These are phyloP conservation scores for Boletus eberwhitei DNA, from an alignment of 768 basidiomycete genomes.

Conservation along the genomic window DNA sequence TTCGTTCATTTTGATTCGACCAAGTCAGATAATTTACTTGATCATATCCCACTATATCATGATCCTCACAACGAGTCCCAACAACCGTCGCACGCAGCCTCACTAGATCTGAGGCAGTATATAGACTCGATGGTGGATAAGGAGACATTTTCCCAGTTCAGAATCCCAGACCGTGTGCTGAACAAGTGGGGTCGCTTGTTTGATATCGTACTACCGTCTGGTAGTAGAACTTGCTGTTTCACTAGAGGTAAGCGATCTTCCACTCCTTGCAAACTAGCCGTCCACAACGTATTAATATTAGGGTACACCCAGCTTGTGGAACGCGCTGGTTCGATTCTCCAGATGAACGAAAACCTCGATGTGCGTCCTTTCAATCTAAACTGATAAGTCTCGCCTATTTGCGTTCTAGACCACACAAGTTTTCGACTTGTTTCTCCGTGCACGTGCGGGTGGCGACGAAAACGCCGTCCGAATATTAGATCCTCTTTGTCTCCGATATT, in stretches of 20 bases:
- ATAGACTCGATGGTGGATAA: slow-evolving; percentile 10
- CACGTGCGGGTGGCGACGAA: slow-evolving; percentile 37
- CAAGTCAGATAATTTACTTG: slow-evolving; percentile 35
- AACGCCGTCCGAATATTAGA: slow-evolving; percentile 53
- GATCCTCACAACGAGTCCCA: slow-evolving; percentile 17
- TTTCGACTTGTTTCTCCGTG: slow-evolving; percentile 54
- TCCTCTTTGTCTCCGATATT: slow-evolving; percentile 67
- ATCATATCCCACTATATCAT: slow-evolving; percentile 52
- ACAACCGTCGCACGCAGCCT: background rate
- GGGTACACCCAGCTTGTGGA: slow-evolving; percentile 78
- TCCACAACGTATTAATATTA: slow-evolving; percentile 33
- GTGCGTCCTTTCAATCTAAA: slow-evolving; percentile 34
- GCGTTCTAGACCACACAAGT: slow-evolving; percentile 52
- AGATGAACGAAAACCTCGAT: slow-evolving; percentile 63
- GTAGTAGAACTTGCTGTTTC: slow-evolving; percentile 70
- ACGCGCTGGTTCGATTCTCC: slow-evolving; percentile 73
- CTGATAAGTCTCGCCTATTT: background rate
- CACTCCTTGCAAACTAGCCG: background rate
- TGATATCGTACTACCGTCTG: slow-evolving; percentile 70
- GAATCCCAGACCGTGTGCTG: slow-evolving; percentile 60
- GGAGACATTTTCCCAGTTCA: slow-evolving; percentile 25
- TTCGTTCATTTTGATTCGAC: slow-evolving; percentile 32
- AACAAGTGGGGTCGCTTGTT: slow-evolving; percentile 76
- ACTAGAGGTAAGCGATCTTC: slow-evolving; percentile 53
- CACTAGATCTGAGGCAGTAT: slow-evolving; percentile 10